Evolutionary conservation across 164 flowering plant genomes (phyloP).

Genomic region (Warburgia ugandensis): DNA sequence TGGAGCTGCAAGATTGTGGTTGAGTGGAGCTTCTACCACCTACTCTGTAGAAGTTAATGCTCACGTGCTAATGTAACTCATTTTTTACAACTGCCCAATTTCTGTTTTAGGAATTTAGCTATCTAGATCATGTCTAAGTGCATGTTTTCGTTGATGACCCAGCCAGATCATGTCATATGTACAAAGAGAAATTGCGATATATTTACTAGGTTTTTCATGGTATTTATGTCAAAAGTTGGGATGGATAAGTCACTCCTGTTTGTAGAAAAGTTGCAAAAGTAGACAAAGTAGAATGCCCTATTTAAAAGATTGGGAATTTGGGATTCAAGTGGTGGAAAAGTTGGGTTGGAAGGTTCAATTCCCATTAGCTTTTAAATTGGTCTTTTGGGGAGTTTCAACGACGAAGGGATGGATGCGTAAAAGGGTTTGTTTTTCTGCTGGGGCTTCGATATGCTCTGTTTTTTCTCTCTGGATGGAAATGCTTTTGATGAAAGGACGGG

Average conservation of each 20-base stretch:
- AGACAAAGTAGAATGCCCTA: not conserved
- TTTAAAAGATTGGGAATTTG: not conserved
- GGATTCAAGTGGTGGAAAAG: not conserved
- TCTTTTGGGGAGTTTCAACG: too few relatives aligned
- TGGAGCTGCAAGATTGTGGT: too few relatives aligned
- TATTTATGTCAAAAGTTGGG: not conserved
- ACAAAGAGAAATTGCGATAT: constrained; percentile 13
- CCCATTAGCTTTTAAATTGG: not conserved
- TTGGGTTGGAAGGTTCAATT: constrained; percentile 13
- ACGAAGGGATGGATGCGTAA: not conserved
- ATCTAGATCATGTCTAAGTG: not conserved
- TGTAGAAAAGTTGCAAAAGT: not conserved
- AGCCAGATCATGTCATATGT: constrained; percentile 10
- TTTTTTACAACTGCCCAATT: constrained; percentile 1
- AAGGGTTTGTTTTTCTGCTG: constrained; percentile 1
- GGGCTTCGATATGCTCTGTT: not conserved
- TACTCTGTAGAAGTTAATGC: too few relatives aligned
- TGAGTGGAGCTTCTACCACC: too few relatives aligned
- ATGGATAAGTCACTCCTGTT: not conserved
- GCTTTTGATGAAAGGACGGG: not conserved
- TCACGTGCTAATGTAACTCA: constrained; percentile 18
- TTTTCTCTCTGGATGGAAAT: not conserved
- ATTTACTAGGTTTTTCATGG: not conserved
- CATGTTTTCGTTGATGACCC: not conserved
- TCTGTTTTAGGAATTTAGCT: not conserved